Base-by-base conservation (phyloP, 2,329 filamentous ascomycete species). In the Venturiaceae sp. region DNA sequence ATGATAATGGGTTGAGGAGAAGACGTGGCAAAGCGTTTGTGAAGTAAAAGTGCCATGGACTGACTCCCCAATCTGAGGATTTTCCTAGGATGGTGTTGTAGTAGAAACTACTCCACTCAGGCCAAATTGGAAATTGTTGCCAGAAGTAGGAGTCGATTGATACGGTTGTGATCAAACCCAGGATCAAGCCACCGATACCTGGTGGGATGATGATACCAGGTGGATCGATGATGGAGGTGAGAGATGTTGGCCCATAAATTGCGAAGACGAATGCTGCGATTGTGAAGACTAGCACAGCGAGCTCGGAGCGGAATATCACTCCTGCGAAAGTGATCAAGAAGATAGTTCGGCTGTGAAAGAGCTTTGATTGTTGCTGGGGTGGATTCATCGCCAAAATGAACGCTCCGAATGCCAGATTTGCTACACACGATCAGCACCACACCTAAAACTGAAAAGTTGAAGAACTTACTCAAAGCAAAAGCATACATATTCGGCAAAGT, bases 401-500 rank as follows among this genome's bases (percentile, higher is more conserved):
- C 60, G 72, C 75, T 39, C 76, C 70, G 52, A 83, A 75, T 6
- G 88, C 85, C 47, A 88, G 68, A 0, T 86, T 91, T 58, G 86
- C 87, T 88, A 62, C 46, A 47, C 9, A 57, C 53, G 28, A 50
- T 58, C 26, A 55, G 52, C n/a, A 26, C 32, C 19, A 30, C 34
- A 11, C 23, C 5, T 28, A 36, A n/a, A 23, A 21, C 52, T 34
- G 5, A 23, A n/a, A 19, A 14, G 26, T 21, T 5, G 30, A 13
- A 21, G 14, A 8, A 79, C 85, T 72, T 77, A 92, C 87, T 90
- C 60, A 96, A 75, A 9, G 84, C 83, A 75, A 97, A 94, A 21
- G 94, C 92, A 73, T 96, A 95, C 87, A 95, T 96, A 70, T 99
- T 99, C 1, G 94, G 94, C 63, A 99, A 75, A 2, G 91, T 94